A percentile compares a stretch with the other conserved stretches of the same genome.
Conservation (phyloP, 345 rosid species). For the Angophora floribunda region DNA sequence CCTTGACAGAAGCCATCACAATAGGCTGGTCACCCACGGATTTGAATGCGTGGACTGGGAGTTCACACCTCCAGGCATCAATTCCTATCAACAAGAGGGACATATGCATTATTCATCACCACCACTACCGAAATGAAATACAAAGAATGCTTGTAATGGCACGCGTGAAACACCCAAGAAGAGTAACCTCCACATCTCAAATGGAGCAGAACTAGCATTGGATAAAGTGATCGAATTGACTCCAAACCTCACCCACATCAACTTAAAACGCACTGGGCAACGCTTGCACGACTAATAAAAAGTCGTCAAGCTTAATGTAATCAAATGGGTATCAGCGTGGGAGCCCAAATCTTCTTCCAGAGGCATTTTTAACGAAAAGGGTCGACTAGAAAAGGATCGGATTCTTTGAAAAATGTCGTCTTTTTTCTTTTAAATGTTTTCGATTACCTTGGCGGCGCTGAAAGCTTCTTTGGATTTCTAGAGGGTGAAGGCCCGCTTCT, state of each 20-base stretch:
- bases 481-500: conserved; percentile 19
- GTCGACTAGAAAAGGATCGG: not conserved
- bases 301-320: not conserved
- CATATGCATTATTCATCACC: not conserved
- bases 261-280: not conserved
- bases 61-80: conserved; percentile 98
- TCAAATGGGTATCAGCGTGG: not conserved
- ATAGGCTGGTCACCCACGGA: conserved; percentile 96
- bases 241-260: not conserved
- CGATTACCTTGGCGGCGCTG: conserved; percentile 60
- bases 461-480: conserved; percentile 89
- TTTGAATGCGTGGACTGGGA: conserved; percentile 97
- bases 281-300: not conserved
- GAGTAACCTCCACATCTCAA: not conserved
- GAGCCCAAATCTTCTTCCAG: not conserved
- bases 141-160: not conserved
- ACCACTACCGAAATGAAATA: not conserved
- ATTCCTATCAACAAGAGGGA: conserved; percentile 25
- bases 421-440: not conserved
- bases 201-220: not conserved
- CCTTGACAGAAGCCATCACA: conserved; percentile 81
- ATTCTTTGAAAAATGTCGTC: not conserved
- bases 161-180: too few species aligned
- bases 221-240: not conserved
- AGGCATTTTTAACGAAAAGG: not conserved